Conservation (phyloP, 2,329 filamentous ascomycete species). For the Fusarium mangiferae region DNA sequence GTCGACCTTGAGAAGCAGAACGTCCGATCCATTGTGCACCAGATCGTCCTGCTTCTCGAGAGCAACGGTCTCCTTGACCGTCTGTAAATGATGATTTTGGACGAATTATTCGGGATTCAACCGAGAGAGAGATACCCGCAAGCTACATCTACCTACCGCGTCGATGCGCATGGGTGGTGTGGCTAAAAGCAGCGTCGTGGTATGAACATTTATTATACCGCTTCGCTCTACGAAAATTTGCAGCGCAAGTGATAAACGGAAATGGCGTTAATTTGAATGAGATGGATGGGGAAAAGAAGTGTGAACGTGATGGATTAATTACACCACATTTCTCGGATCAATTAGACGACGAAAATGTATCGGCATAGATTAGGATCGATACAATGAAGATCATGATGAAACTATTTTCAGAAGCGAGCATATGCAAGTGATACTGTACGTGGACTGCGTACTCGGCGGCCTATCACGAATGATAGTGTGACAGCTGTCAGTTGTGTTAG, state of each 20-base stretch:
- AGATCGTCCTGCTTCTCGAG: conserved; percentile 94
- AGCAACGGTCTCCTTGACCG: conserved; percentile 86
- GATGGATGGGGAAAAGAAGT: conserved; percentile 17
- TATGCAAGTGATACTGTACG: conserved; percentile 27
- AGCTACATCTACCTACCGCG: conserved; percentile 11
- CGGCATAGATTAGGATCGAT: conserved; percentile 33
- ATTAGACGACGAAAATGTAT: conserved; percentile 30
- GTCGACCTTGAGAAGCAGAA: conserved; percentile 89
- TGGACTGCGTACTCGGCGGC: conserved; percentile 7
- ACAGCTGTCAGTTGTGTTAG: conserved; percentile 29
- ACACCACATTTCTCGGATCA: conserved; percentile 13
- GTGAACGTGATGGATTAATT: conserved; percentile 9
- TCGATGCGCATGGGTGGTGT: conserved; percentile 11
- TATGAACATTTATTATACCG: background rate
- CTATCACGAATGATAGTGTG: conserved; percentile 17
- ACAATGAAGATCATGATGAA: conserved; percentile 29
- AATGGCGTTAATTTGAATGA: conserved; percentile 38
- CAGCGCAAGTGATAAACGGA: conserved; percentile 30
- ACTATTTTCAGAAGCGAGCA: conserved; percentile 27
- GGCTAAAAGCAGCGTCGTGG: conserved; percentile 8
- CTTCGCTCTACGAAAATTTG: conserved; percentile 32
- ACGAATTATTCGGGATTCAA: conserved; percentile 12
- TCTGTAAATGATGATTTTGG: conserved; percentile 52
- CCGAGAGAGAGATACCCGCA: conserved; percentile 36
- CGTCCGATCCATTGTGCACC: conserved; percentile 93